Conservation (phyloP, 1,139 yeast species). For the Geotrichum australiense region DNA sequence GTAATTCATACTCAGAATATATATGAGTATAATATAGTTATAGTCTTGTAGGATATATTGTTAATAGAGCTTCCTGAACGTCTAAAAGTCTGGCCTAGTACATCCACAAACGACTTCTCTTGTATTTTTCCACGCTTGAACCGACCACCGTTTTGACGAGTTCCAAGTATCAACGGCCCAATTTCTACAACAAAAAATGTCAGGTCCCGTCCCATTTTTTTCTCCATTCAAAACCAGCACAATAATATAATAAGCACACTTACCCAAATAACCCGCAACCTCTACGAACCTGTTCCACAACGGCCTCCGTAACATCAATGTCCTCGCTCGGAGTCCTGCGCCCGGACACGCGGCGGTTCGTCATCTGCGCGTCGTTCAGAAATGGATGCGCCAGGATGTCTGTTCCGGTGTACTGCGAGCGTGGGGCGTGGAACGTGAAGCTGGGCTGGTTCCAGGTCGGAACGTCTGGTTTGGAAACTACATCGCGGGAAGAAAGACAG, state of each 20-base stretch:
- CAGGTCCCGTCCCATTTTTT: background rate
- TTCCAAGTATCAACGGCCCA: background rate
- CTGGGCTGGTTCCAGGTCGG: background rate
- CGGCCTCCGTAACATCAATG: background rate
- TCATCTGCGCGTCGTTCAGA: background rate
- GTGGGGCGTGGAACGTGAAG: slow-evolving; percentile 11
- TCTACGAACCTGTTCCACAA: background rate
- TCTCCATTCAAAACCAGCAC: background rate
- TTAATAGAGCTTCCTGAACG: too few species aligned
- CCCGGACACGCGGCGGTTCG: background rate
- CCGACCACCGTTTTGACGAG: too few species aligned
- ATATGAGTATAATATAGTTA: too few species aligned
- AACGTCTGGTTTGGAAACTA: background rate
- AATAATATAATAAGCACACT: background rate
- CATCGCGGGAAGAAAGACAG: background rate
- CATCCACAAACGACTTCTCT: background rate
- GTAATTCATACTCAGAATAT: too few species aligned
- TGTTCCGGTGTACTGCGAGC: slow-evolving; percentile 11
- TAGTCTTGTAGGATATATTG: too few species aligned
- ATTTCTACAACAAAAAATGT: background rate
- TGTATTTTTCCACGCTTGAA: background rate
- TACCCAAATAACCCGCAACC: background rate
- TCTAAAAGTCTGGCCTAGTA: slow-evolving; percentile 2
- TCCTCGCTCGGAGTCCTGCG: slow-evolving; percentile 2
- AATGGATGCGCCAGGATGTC: background rate